Base-by-base conservation (phyloP, 1,284 basidiomycete genomes). In the Farysia itapuensis region DNA sequence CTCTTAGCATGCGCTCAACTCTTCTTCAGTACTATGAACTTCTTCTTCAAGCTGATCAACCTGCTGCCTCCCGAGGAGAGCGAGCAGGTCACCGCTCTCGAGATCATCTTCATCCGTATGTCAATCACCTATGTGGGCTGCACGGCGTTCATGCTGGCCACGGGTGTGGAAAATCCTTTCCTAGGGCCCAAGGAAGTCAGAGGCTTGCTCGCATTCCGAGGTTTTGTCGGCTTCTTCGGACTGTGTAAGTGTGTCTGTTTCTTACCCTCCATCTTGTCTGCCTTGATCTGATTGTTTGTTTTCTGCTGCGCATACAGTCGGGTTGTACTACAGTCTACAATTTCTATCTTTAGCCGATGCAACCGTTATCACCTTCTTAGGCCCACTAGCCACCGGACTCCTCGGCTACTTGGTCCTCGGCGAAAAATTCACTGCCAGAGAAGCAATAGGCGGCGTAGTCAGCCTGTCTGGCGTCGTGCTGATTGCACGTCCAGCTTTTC, bases 271-370 rank as follows among this genome's bases (percentile, higher is more conserved):
- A n/a, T n/a, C n/a, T n/a, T n/a, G n/a, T n/a, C n/a, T n/a, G n/a
- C n/a, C n/a, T n/a, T n/a, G n/a, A n/a, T n/a, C n/a, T 28, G 26
- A 28, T 28, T 28, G 9, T 28, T n/a, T 28, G 9, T 28, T 28
- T 33, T 18, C 18, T 33, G 13, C 31, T 33, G 16, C 18, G 31
- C 16, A 25, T 24, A 13, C 42, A 46, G n/a, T 84, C 82, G 53
- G 84, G 81, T 78, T 84, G 2, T 90, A 89, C 73, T 86, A 84
- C 69, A 83, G 85, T 1, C 78, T 89, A 11, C 81, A 84, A 48
- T 85, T 82, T 56, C 80, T 87, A 18, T 84, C 85, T 0, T 79
- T 90, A 0, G 86, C 86, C 11, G 88, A 90, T 70, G 83, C 86
- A 0, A 86, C 85, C 0, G 86, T 88, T 13, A 79, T 92, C 37